Evolutionary conservation across 78 protist genomes (phyloP).

Genomic region (Emiliania huxleyi): DNA sequence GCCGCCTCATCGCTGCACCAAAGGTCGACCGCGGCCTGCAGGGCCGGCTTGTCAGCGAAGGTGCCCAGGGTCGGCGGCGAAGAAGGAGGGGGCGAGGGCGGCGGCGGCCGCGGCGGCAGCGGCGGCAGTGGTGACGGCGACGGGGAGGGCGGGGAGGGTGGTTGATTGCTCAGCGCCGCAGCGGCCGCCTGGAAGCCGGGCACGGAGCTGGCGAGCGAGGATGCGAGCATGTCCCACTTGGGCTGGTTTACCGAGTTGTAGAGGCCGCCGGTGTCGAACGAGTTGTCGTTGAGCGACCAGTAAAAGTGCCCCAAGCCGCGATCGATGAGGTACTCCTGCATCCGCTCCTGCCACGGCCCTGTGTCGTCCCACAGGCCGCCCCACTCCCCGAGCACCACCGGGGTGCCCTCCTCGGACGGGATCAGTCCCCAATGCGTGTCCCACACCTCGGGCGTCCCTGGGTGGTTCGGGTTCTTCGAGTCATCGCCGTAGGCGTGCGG

Average conservation of each 20-base stretch:
- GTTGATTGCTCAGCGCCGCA: no score
- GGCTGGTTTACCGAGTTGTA: neutral
- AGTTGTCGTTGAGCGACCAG: neutral
- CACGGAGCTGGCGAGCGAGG: no score
- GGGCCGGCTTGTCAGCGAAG: no score
- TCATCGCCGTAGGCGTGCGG: constrained; percentile 70
- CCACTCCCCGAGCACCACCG: constrained; percentile 71
- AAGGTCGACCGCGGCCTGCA: no score
- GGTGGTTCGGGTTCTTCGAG: constrained; percentile 51
- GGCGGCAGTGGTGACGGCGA: no score
- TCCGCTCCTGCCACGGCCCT: neutral
- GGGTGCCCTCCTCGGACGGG: constrained; percentile 1
- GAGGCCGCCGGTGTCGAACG: neutral
- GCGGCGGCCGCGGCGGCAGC: no score
- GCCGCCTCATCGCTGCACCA: no score
- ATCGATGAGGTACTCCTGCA: neutral
- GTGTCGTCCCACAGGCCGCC: constrained; percentile 46
- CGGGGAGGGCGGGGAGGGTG: no score
- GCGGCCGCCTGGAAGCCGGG: no score
- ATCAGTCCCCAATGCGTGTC: constrained; percentile 60
- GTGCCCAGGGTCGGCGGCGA: no score
- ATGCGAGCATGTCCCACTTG: no score
- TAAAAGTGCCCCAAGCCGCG: neutral
- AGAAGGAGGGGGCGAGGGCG: no score
- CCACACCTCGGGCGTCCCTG: constrained; percentile 59